Conservation (phyloP, 1,284 basidiomycete species). For the Cutaneotrichosporon spelunceum region DNA sequence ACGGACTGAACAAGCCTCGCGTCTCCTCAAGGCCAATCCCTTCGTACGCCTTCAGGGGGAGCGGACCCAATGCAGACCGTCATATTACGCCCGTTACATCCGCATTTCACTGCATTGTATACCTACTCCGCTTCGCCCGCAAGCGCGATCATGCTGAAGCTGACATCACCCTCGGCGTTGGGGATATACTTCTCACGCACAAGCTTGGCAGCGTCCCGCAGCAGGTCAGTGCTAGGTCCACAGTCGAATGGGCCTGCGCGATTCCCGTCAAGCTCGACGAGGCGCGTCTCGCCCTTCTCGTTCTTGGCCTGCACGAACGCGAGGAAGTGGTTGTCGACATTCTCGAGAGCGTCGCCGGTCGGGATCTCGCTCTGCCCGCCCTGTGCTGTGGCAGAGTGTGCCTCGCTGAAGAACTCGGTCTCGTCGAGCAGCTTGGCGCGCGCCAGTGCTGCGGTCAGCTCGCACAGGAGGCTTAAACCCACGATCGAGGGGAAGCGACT, state of each 20-base stretch:
- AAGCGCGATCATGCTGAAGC: constrained; percentile 51
- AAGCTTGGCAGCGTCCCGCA: constrained; percentile 68
- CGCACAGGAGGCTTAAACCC: constrained; percentile 4
- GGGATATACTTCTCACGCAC: constrained; percentile 65
- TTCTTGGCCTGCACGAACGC: constrained; percentile 67
- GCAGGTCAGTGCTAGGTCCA: constrained; percentile 61
- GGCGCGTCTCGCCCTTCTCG: constrained; percentile 52
- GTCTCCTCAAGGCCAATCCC: too few relatives aligned
- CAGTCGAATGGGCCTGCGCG: constrained; percentile 72
- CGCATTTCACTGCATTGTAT: not conserved
- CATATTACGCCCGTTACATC: not conserved
- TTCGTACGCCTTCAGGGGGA: too few relatives aligned
- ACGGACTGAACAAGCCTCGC: too few relatives aligned
- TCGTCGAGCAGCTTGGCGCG: constrained; percentile 70
- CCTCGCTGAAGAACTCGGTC: constrained; percentile 68
- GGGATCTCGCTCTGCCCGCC: constrained; percentile 64
- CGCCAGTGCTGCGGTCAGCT: constrained; percentile 53
- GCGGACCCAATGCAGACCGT: too few relatives aligned
- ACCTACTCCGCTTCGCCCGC: constrained; percentile 41
- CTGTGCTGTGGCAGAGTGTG: constrained; percentile 67
- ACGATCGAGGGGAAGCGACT: constrained; percentile 36
- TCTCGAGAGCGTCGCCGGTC: constrained; percentile 38
- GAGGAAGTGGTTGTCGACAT: constrained; percentile 78
- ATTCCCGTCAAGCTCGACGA: constrained; percentile 76
- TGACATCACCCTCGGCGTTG: constrained; percentile 45